Conservation (phyloP, 1,284 basidiomycete genomes). For the Irpex lacteus region DNA sequence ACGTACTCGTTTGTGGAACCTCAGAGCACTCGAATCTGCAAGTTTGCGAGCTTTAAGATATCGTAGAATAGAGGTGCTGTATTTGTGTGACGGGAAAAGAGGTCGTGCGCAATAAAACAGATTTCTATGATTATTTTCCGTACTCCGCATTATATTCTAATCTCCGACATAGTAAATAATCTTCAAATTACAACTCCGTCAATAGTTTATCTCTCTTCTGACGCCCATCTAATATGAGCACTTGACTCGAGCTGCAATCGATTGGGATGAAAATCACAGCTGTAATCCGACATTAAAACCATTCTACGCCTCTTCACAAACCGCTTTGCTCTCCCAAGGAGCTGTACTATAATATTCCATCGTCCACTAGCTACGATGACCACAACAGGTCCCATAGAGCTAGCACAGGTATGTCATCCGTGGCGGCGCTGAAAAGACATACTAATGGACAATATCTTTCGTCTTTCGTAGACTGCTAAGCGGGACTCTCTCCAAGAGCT, state of each 20-base stretch:
- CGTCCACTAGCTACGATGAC: constrained; percentile 12
- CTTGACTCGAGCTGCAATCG: constrained; percentile 8
- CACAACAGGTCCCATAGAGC: constrained; percentile 30
- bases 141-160: not conserved
- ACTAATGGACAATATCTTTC: not conserved
- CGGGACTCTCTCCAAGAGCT: constrained; percentile 84
- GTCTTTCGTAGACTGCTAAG: constrained; percentile 86
- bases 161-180: not conserved
- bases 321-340: constrained; percentile 12
- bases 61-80: too few species aligned
- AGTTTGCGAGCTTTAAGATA: not conserved
- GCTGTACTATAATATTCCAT: constrained; percentile 13
- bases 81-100: too few species aligned
- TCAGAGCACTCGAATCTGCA: not conserved
- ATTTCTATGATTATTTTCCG: not conserved
- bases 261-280: not conserved
- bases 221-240: not conserved
- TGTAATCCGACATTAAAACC: constrained; percentile 1
- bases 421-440: not conserved
- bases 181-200: not conserved
- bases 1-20: not conserved
- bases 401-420: constrained; percentile 27
- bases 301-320: constrained; percentile 8
- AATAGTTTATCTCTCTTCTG: not conserved
- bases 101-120: not conserved